Evolutionary conservation across 2,329 filamentous ascomycete species (phyloP).

Genomic region (Taxawa tesnikishii): DNA sequence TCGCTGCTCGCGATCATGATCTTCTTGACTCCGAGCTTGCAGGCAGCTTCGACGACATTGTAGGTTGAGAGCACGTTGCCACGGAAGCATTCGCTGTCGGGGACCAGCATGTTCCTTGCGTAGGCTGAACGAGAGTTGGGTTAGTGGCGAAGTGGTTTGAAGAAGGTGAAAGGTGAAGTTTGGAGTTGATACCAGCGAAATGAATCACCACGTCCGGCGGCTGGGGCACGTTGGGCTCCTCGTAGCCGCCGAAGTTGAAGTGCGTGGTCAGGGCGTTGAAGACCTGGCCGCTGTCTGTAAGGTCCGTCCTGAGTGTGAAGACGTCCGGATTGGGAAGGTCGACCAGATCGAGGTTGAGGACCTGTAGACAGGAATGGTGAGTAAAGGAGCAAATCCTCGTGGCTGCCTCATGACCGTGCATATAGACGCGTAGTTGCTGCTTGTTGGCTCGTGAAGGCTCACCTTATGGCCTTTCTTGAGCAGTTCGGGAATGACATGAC

Average conservation of each 20-base stretch:
- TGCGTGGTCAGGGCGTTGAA: constrained; percentile 45
- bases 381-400: too few relatives aligned
- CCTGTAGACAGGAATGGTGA: too few relatives aligned
- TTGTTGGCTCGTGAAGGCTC: not conserved
- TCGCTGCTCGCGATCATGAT: constrained; percentile 49
- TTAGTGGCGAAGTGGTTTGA: too few relatives aligned
- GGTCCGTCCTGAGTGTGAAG: constrained; percentile 43
- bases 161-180: too few relatives aligned
- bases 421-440: not conserved
- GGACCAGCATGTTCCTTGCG: constrained; percentile 48
- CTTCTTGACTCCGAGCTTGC: constrained; percentile 49
- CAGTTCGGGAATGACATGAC: constrained; percentile 42
- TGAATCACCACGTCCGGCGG: constrained; percentile 51
- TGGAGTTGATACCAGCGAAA: too few relatives aligned
- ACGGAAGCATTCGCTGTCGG: constrained; percentile 47
- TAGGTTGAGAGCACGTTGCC: constrained; percentile 45
- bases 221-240: constrained; percentile 26
- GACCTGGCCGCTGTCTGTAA: constrained; percentile 43
- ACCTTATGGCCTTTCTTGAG: constrained; percentile 35
- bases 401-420: not conserved
- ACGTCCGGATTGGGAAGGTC: constrained; percentile 28
- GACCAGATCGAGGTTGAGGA: constrained; percentile 44
- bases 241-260: constrained; percentile 40
- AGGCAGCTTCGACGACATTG: constrained; percentile 52
- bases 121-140: too few relatives aligned